Evolutionary conservation across 2,329 filamentous ascomycete species (phyloP).

Genomic region (Microcera coccophila): DNA sequence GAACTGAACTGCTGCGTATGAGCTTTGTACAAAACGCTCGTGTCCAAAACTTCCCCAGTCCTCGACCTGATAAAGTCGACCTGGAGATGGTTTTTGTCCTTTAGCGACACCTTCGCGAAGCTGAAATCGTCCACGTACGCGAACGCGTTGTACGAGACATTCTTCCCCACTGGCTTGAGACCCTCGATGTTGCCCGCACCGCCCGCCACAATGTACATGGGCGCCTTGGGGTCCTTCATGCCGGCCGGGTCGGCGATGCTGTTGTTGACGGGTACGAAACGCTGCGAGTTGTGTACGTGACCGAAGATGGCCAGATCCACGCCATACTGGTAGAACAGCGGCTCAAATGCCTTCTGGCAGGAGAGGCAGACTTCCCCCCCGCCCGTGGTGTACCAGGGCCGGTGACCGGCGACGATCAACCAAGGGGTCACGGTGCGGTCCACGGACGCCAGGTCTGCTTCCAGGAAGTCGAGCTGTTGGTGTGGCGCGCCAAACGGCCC

Average conservation of each 20-base stretch:
- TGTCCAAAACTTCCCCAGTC: conserved; percentile 47
- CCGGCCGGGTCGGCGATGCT: conserved; percentile 34
- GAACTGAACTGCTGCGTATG: no score
- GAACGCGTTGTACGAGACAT: conserved; percentile 43
- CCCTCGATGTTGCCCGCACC: conserved; percentile 57
- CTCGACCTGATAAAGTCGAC: conserved; percentile 49
- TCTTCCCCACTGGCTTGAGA: conserved; percentile 38
- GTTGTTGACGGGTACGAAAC: conserved; percentile 43
- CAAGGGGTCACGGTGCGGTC: conserved; percentile 53
- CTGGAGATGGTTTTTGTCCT: conserved; percentile 42
- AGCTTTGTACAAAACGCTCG: conserved; percentile 45
- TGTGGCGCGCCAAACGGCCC: conserved; percentile 47
- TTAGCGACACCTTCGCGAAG: conserved; percentile 47
- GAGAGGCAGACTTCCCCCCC: conserved; percentile 36
- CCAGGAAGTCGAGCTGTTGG: conserved; percentile 53
- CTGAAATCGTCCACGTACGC: conserved; percentile 51
- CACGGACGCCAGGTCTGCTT: conserved; percentile 52
- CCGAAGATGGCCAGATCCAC: conserved; percentile 56
- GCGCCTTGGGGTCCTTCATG: conserved; percentile 32
- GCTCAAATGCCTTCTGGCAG: conserved; percentile 52
- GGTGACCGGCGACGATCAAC: conserved; percentile 35
- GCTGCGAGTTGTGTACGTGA: conserved; percentile 56
- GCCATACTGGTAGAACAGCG: conserved; percentile 51
- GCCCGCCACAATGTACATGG: conserved; percentile 44
- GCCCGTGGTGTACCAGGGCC: conserved; percentile 48